These are phyloP conservation scores for Medicago ruthenica DNA, from an alignment of 306 rosid species.

Conservation along the genomic window DNA sequence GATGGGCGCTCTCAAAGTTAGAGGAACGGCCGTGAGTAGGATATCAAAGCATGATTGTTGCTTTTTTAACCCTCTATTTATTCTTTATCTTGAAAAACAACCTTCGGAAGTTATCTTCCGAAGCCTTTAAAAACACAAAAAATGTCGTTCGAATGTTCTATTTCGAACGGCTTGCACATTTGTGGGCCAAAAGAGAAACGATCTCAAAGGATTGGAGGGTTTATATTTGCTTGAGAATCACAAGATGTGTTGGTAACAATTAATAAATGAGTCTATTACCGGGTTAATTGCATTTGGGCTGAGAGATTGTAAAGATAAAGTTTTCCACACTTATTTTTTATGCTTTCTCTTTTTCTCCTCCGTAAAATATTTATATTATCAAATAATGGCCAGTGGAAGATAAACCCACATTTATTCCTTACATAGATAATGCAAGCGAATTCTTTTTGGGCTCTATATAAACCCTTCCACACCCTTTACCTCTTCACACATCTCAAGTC, in stretches of 20 bases:
- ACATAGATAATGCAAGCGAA: constrained; percentile 43
- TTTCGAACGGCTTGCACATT: too few relatives aligned
- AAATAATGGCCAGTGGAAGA: constrained; percentile 54
- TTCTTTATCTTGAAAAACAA: too few relatives aligned
- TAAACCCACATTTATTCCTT: constrained; percentile 74
- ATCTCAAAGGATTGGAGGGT: not conserved
- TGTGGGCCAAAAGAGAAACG: too few relatives aligned
- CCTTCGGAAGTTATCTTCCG: too few relatives aligned
- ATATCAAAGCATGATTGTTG: too few relatives aligned
- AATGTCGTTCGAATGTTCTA: too few relatives aligned
- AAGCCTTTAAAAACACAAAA: too few relatives aligned
- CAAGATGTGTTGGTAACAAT: constrained; percentile 26
- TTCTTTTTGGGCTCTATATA: constrained; percentile 65
- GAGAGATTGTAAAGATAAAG: constrained; percentile 59
- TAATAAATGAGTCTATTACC: constrained; percentile 50
- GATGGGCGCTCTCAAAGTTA: too few relatives aligned
- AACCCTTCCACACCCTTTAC: constrained; percentile 43
- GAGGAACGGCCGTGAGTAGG: too few relatives aligned
- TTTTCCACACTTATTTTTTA: constrained; percentile 46
- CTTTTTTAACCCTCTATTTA: too few relatives aligned
- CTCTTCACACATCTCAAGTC: constrained; percentile 44
- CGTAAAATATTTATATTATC: constrained; percentile 55
- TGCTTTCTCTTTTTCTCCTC: constrained; percentile 52
- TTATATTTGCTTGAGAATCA: not conserved
- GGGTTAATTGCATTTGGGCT: constrained; percentile 53